Conservation (phyloP, 129 eudicot species). For the Arctium lappa region DNA sequence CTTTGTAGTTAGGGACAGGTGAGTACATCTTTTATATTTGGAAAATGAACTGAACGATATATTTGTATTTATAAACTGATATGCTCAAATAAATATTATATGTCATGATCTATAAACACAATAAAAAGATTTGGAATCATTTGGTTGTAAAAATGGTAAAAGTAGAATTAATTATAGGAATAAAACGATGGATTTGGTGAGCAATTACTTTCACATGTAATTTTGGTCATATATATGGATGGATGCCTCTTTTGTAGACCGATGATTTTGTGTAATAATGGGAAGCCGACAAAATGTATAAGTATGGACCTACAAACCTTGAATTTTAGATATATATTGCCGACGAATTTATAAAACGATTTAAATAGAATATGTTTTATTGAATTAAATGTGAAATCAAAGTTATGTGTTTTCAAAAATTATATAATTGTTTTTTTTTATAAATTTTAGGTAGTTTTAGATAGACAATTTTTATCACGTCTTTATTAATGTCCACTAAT, state of each 20-base stretch:
- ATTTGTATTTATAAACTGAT: neutral
- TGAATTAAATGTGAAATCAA: neutral
- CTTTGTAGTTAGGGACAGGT: neutral
- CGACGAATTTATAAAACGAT: slow-evolving; percentile 4
- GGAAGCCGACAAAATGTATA: slow-evolving; percentile 16
- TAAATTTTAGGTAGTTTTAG: no score
- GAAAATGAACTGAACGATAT: neutral
- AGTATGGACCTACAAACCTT: slow-evolving; percentile 9
- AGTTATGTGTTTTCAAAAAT: no score
- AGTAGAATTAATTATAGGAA: neutral
- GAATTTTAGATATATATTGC: neutral
- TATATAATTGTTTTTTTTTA: no score
- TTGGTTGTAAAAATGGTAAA: neutral
- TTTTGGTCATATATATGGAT: neutral
- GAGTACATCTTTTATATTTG: neutral
- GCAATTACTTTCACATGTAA: slow-evolving; percentile 18
- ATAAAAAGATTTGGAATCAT: neutral
- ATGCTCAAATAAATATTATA: neutral
- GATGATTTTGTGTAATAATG: slow-evolving; percentile 5
- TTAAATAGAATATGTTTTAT: neutral
- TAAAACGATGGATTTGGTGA: slow-evolving; percentile 27
- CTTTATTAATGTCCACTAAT: no score
- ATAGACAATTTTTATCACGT: no score
- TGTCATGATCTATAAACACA: neutral
- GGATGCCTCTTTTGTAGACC: slow-evolving; percentile 27